phyloP scores from a whole-genome alignment of 2,329 filamentous ascomycete genomes.

The Talaromyces marneffei region DNA sequence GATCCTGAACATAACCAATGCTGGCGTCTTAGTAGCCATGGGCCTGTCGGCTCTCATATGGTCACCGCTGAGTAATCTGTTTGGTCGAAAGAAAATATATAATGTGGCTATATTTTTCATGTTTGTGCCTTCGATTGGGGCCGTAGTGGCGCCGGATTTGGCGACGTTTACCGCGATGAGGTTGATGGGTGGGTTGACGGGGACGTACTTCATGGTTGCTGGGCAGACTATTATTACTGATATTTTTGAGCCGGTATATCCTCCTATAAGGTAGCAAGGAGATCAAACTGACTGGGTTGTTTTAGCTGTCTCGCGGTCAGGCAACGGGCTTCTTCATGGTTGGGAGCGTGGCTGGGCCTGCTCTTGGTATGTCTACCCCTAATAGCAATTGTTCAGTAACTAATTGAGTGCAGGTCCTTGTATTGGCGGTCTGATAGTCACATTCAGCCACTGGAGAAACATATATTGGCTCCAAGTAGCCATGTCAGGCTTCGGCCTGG shows the following conservation, averaged over 20 bases:
- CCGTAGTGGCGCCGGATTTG: conserved; percentile 28
- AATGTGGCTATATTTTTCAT: conserved; percentile 30
- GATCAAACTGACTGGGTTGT: too few relatives aligned
- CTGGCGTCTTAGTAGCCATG: conserved; percentile 35
- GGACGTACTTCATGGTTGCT: conserved; percentile 36
- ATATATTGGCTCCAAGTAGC: conserved; percentile 75
- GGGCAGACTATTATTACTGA: conserved; percentile 37
- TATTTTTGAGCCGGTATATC: conserved; percentile 33
- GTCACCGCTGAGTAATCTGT: conserved; percentile 24
- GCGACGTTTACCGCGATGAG: conserved; percentile 33
- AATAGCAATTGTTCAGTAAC: background rate
- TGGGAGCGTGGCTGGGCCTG: conserved; percentile 40
- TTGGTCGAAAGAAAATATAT: conserved; percentile 29
- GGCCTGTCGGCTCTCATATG: conserved; percentile 35
- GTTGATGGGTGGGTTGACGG: conserved; percentile 31
- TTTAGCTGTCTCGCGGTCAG: conserved; percentile 36
- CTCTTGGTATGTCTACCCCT: conserved; percentile 29
- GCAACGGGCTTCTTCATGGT: conserved; percentile 42
- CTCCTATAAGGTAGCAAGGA: too few relatives aligned
- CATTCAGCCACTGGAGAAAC: conserved; percentile 64
- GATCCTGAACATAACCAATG: conserved; percentile 33
- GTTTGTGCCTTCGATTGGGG: conserved; percentile 28
- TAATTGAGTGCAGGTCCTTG: conserved; percentile 38
- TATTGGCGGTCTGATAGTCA: conserved; percentile 71
- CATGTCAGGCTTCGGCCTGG: conserved; percentile 55